Evolutionary conservation across 352 stramenopile genomes (phyloP).

Genomic region (Elongisporangium prolatum): DNA sequence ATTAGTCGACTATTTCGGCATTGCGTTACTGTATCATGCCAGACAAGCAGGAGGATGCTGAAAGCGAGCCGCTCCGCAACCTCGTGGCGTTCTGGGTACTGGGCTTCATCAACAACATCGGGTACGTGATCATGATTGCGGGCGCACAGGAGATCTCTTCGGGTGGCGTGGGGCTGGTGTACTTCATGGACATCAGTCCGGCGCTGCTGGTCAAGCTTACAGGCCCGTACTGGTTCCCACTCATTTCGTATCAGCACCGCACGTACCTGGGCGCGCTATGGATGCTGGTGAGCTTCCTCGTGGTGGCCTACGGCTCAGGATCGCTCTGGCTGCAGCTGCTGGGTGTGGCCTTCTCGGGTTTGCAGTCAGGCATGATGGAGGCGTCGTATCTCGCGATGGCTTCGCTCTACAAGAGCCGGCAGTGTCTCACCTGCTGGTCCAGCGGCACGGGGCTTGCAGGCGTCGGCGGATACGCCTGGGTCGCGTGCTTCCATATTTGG

Average conservation of each 20-base stretch:
- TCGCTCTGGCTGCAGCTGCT: slow-evolving; percentile 79
- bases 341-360: slow-evolving; percentile 81
- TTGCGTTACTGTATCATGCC: background rate
- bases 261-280: slow-evolving; percentile 62
- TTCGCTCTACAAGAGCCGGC: slow-evolving; percentile 72
- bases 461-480: slow-evolving; percentile 88
- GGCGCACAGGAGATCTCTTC: slow-evolving; percentile 90
- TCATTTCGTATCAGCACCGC: slow-evolving; percentile 84
- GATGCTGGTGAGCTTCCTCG: slow-evolving; percentile 81
- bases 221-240: slow-evolving; percentile 93
- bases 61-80: slow-evolving; percentile 46
- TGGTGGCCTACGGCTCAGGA: slow-evolving; percentile 52
- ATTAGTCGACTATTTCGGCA: background rate
- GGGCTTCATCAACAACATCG: slow-evolving; percentile 92
- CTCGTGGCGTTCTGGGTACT: slow-evolving; percentile 88
- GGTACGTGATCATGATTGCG: slow-evolving; percentile 94
- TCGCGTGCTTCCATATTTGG: slow-evolving; percentile 69
- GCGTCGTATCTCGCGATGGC: slow-evolving; percentile 86
- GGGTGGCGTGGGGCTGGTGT: slow-evolving; percentile 89
- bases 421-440: slow-evolving; percentile 88
- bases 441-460: slow-evolving; percentile 91
- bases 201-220: slow-evolving; percentile 86
- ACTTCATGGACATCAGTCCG: slow-evolving; percentile 90
- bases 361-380: slow-evolving; percentile 89
- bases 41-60: background rate